Percentiles rank a stretch among this genome's conserved stretches.
Evolutionary conservation across 768 basidiomycete genomes (phyloP).

Genomic region (Boletus speciosus): DNA sequence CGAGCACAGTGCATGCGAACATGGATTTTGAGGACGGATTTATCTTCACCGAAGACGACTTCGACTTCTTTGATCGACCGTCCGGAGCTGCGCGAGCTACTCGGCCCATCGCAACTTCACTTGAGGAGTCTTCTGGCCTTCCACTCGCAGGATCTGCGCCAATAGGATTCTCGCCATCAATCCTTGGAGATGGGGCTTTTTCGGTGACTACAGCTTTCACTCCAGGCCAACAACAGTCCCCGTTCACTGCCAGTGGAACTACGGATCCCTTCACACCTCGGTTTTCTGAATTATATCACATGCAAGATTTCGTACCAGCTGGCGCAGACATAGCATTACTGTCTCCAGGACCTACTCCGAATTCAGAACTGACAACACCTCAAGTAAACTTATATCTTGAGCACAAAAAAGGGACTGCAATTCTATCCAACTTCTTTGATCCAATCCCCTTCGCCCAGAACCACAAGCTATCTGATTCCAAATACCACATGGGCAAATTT

Average conservation of each 20-base stretch:
- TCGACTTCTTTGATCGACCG: constrained; percentile 79
- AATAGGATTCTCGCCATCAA: constrained; percentile 33
- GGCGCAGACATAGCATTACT: constrained; percentile 45
- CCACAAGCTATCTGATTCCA: constrained; percentile 64
- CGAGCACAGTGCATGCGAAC: constrained; percentile 26
- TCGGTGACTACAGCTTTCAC: constrained; percentile 18
- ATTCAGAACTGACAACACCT: constrained; percentile 52
- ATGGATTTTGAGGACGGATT: constrained; percentile 61
- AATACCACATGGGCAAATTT: constrained; percentile 75
- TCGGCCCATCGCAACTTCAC: constrained; percentile 14
- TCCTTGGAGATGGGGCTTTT: constrained; percentile 29
- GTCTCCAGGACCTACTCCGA: constrained; percentile 51
- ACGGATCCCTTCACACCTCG: constrained; percentile 20
- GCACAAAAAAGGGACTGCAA: constrained; percentile 13
- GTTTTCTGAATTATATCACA: constrained; percentile 19
- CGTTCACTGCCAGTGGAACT: constrained; percentile 28
- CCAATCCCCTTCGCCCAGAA: constrained; percentile 70
- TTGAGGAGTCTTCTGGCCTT: constrained; percentile 23
- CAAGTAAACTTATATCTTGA: constrained; percentile 44
- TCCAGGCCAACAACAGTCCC: constrained; percentile 29
- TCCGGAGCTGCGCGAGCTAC: constrained; percentile 27
- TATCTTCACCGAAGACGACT: constrained; percentile 74
- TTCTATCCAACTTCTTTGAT: constrained; percentile 47
- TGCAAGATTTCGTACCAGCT: constrained; percentile 27
- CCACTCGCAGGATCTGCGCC: constrained; percentile 35